Evolutionary conservation across 371 early-diverging fungal genomes (phyloP), one percentile per base, ranked within the genome.

Genomic region (Mortierella sp.): DNA sequence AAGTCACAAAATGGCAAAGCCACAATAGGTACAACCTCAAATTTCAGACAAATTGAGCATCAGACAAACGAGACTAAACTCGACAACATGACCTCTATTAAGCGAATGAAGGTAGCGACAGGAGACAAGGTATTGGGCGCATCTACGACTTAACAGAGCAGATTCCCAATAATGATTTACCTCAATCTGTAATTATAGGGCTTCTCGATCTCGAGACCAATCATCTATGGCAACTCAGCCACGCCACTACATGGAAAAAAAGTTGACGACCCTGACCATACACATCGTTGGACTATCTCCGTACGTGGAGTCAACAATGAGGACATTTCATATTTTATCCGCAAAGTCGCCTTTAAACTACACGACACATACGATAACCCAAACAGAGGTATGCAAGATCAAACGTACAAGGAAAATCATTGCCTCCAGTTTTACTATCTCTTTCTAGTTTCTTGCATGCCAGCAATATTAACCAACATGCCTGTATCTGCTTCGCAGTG

Each of bases 341-440:
- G 94, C 84, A 95, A 94, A 76, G 99, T 98, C 22, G 88, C 90
- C 29, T 97, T 98, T 84, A 96, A 94, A 70, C 89, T 99, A 23
- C 99, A 99, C 84, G 99, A 99, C 70, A 96, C 96, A 12, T 99
- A 98, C 85, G 89, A 91, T 1, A 92, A 93, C 75, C 96, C 95
- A 31, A 82, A 87, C 61, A 83, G 98, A 84, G 86, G 94, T 58
- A 54, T 0, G 29, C 51, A 31, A n/a, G n/a, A n/a, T n/a, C n/a
- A 40, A 40, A 40, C 40, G 6, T 40, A 13, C 9, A 47, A 53
- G 53, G 58, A 32, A 8, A 34, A 13, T 10, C 51, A 13, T 35
- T n/a, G 54, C 40, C 45, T 45, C 45, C 17, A n/a, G n/a, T n/a
- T n/a, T 53, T 15, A 40, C 43, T 29, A 54, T 43, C n/a, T 54